Base-by-base conservation (phyloP, 805 yeast species). In the Suhomyces canberraensis region DNA sequence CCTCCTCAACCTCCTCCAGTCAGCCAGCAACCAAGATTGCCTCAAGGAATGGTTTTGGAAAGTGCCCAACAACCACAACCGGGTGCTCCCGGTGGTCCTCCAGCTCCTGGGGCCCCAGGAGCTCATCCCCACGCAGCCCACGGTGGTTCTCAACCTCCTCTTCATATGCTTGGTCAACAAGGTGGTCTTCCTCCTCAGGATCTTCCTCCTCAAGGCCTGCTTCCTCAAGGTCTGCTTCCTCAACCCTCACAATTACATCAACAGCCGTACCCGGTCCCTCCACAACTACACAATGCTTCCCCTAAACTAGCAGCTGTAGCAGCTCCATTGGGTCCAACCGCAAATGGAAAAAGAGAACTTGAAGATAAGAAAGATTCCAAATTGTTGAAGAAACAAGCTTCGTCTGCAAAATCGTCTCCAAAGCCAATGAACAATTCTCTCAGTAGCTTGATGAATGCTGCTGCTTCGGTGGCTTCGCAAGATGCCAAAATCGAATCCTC, bases 1-100 rank as follows among this genome's bases (percentile, higher is more conserved):
- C 74, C 79, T 16, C 78, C 79, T 3, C 79, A 78, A 33, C 84
- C 84, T 8, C 84, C 84, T n/a, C 83, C 88, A 50, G 67, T 64
- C 14, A 68, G 74, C 47, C 76, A 79, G 58, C 81, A 82, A 60
- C 76, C 81, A 45, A 65, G 76, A 55, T 60, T 77, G 54, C 82
- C 83, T 22, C 79, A 73, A 41, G 78, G 79, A 4, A 78, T 81
- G 72, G 75, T 80, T n/a, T 79, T 81, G 54, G 73, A 67, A 47
- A 58, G 65, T 37, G 58, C 64, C 8, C 62, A 60, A 38, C 52
- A 37, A 26, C 57, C 40, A 33, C 49, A 28, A 15, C 30, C 29
- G 7, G 26, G 18, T 13, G 33, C n/a, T 19, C 18, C 33, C 13
- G 27, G 35, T 3, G 34, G 27, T 13, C 31, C 35, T 16, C 28